phyloP scores from a whole-genome alignment of 2,329 filamentous ascomycete genomes.

The Neopestalotiopsis sp. region DNA sequence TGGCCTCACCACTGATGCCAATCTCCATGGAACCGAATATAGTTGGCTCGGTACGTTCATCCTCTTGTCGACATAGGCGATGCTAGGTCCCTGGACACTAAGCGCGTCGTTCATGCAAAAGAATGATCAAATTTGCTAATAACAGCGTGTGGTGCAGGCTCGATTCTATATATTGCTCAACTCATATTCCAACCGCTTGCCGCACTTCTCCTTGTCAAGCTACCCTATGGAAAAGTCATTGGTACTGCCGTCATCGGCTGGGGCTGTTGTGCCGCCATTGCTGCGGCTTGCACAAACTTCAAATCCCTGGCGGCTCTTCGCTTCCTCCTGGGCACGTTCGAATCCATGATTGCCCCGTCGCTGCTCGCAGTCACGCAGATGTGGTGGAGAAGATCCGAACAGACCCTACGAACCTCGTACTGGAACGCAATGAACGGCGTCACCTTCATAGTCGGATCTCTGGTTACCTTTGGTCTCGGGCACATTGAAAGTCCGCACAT shows the following conservation, averaged over 20 bases:
- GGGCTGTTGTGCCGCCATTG: conserved; percentile 55
- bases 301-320: conserved; percentile 48
- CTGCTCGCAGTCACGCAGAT: conserved; percentile 59
- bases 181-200: conserved; percentile 62
- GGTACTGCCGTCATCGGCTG: conserved; percentile 57
- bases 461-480: conserved; percentile 57
- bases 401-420: conserved; percentile 53
- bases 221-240: conserved; percentile 60
- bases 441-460: conserved; percentile 58
- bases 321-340: conserved; percentile 51
- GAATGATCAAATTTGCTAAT: not conserved
- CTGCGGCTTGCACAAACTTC: conserved; percentile 56
- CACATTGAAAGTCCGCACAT: conserved; percentile 49
- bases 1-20: conserved; percentile 50
- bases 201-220: conserved; percentile 55
- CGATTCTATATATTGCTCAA: conserved; percentile 63
- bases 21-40: conserved; percentile 51
- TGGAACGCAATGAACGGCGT: conserved; percentile 63
- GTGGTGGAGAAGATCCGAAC: conserved; percentile 58
- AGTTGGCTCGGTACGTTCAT: conserved; percentile 61
- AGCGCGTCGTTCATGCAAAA: not conserved
- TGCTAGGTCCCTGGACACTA: not conserved
- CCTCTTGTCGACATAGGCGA: no score
- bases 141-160: not conserved
- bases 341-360: conserved; percentile 54